Evolutionary conservation across 2,329 filamentous ascomycete species (phyloP).

Genomic region (Shiraia bambusicola): DNA sequence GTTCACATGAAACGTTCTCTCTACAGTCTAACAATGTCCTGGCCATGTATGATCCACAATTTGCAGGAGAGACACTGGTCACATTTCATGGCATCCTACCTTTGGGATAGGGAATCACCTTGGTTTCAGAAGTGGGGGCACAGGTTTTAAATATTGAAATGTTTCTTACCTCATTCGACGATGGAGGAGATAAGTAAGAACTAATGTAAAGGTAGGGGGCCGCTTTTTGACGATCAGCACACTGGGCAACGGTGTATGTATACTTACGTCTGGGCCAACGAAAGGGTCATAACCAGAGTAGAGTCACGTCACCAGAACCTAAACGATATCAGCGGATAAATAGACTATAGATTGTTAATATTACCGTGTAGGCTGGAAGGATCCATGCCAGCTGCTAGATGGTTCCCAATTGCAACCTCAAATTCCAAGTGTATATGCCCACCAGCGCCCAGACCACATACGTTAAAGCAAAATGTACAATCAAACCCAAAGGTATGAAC

Average conservation of each 20-base stretch:
- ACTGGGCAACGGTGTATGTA: slow-evolving; percentile 5
- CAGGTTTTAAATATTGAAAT: not conserved
- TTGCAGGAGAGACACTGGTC: too few species aligned
- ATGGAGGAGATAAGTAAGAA: not conserved
- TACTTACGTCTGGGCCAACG: slow-evolving; percentile 14
- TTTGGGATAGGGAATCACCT: too few species aligned
- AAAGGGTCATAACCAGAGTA: not conserved
- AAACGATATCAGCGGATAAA: slow-evolving; percentile 24
- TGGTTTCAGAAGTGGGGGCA: too few species aligned
- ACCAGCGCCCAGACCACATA: slow-evolving; percentile 7
- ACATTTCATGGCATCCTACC: too few species aligned
- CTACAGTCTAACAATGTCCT: too few species aligned
- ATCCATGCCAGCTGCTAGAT: slow-evolving; percentile 1
- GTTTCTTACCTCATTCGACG: not conserved
- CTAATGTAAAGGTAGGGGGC: not conserved
- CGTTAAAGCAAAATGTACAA: slow-evolving; percentile 6
- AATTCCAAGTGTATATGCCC: slow-evolving; percentile 4
- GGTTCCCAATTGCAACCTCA: not conserved
- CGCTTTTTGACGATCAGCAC: slow-evolving; percentile 12
- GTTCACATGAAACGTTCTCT: too few species aligned
- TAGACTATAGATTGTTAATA: slow-evolving; percentile 22
- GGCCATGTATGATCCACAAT: too few species aligned
- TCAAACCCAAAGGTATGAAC: not conserved
- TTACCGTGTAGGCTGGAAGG: slow-evolving; percentile 19
- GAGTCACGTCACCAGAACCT: slow-evolving; percentile 18